phyloP scores from a whole-genome alignment of 257 asterid species.

The Vinca minor region DNA sequence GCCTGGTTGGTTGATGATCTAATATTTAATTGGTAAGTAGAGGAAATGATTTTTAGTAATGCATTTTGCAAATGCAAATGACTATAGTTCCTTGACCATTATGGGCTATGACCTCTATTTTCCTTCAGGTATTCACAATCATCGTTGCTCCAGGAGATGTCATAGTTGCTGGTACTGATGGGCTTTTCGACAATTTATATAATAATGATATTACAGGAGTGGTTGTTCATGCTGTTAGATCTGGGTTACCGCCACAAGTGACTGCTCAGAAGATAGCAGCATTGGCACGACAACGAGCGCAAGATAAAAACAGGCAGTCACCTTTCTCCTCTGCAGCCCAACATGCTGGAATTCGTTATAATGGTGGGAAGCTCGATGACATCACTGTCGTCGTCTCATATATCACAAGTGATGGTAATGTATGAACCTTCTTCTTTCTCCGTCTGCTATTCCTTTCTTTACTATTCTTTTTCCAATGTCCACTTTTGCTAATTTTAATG shows the following conservation, averaged over 20 bases:
- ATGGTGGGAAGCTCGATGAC: slow-evolving; percentile 96
- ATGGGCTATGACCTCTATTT: neutral
- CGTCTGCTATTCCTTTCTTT: neutral
- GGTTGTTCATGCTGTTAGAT: slow-evolving; percentile 80
- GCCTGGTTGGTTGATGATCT: neutral
- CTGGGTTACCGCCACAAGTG: slow-evolving; percentile 84
- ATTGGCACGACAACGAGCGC: slow-evolving; percentile 84
- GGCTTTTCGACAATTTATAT: slow-evolving; percentile 91
- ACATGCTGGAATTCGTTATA: slow-evolving; percentile 84
- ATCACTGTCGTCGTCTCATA: slow-evolving; percentile 83
- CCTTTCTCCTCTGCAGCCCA: slow-evolving; percentile 97
- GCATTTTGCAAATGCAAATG: neutral
- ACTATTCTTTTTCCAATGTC: too few species aligned
- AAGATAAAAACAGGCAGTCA: slow-evolving; percentile 77
- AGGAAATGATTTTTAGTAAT: neutral
- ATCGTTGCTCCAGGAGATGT: slow-evolving; percentile 94
- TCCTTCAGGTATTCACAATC: slow-evolving; percentile 67
- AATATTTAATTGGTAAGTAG: neutral
- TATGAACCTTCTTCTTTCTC: slow-evolving; percentile 25
- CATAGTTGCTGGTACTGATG: slow-evolving; percentile 92
- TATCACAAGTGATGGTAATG: slow-evolving; percentile 54
- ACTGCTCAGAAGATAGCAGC: slow-evolving; percentile 91
- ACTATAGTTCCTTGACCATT: neutral
- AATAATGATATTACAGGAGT: slow-evolving; percentile 71
- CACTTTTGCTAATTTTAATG: too few species aligned